Percentiles rank a stretch among this genome's conserved stretches.
phyloP scores from a whole-genome alignment of 352 stramenopile species.

The Globisporangium acanthophoron region DNA sequence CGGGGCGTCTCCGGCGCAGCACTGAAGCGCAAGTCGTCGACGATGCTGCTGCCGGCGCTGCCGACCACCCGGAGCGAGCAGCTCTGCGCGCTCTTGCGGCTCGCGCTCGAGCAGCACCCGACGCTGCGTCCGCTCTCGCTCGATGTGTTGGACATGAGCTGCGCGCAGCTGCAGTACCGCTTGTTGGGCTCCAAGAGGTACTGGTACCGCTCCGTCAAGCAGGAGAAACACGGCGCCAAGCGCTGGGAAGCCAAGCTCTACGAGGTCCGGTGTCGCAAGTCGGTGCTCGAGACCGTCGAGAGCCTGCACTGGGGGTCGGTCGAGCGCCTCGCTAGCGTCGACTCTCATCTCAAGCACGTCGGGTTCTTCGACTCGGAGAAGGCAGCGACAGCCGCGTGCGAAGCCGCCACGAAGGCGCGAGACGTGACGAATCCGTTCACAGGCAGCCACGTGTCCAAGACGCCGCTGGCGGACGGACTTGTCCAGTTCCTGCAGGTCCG shows the following conservation, averaged over 20 bases:
- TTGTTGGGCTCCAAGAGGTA: constrained; percentile 58
- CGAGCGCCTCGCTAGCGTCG: constrained; percentile 25
- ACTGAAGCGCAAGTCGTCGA: constrained; percentile 12
- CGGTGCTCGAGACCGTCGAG: constrained; percentile 16
- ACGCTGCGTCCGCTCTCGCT: not conserved
- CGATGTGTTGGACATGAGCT: constrained; percentile 33
- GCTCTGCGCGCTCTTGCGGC: constrained; percentile 1
- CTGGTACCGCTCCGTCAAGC: constrained; percentile 63
- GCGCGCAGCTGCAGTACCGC: constrained; percentile 48
- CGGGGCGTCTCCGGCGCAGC: not conserved
- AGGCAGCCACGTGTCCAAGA: constrained; percentile 13
- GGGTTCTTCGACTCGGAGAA: constrained; percentile 63
- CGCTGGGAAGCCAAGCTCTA: constrained; percentile 59
- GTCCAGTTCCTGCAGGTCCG: constrained; percentile 39
- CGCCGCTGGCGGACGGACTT: constrained; percentile 24
- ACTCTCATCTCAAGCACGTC: constrained; percentile 42
- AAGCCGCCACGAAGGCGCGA: constrained; percentile 27
- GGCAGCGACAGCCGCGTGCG: constrained; percentile 27
- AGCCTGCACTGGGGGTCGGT: constrained; percentile 31
- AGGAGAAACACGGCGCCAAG: constrained; percentile 47
- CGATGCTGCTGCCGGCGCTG: not conserved
- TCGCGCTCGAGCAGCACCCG: not conserved
- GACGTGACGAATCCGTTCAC: constrained; percentile 43
- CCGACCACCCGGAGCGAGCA: constrained; percentile 4
- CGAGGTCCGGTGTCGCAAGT: constrained; percentile 42